Base-by-base conservation (phyloP, 2,329 filamentous ascomycete species). In the Stagonosporopsis cucurbitacearum region DNA sequence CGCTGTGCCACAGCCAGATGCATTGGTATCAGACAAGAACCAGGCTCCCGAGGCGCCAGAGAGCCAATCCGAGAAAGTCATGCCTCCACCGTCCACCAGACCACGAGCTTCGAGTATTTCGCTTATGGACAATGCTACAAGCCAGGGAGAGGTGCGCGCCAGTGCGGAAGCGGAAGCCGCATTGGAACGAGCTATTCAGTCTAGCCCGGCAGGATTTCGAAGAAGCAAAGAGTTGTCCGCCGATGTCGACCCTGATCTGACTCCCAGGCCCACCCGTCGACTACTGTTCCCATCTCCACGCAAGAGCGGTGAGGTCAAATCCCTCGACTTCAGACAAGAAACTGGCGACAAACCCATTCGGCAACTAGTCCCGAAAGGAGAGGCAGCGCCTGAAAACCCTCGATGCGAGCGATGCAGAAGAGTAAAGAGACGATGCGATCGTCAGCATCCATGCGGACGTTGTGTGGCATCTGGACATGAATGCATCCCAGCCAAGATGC, bases 271-370 rank as follows among this genome's bases (percentile, higher is more conserved):
- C 20, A 92, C 89, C 0, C 83, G 89, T 57, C 82, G 91, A 54
- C 75, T 93, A 2, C 80, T 95, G 1, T 95, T 95, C 67, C 89
- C 91, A 1, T 92, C 89, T 0, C 90, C 90, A 2, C 82, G 87
- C 39, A 89, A 88, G 62, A 84, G 86, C 26, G 84, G 83, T 32
- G 80, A 85, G 41, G 77, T 82, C 1, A 91, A 86, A 69, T 82
- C 84, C 20, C 79, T 91, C 2, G 82, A 83, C 44, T 85, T 88
- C 71, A 74, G 30, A 47, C 62, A 50, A 12, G 39, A 50, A 17
- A 52, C 56, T 9, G 51, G 59, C 25, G 42, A 54, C 9, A 40
- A 54, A 15, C 6, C 47, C 4, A 37, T 7, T 20, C 26, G 33
- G n/a, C 11, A 15, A 17, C 13, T 37, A 5, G 20, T 37, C 17